Percentiles rank a stretch among this genome's conserved stretches.
Conservation (phyloP, 768 basidiomycete genomes). For the Leccinum subgranulosum region DNA sequence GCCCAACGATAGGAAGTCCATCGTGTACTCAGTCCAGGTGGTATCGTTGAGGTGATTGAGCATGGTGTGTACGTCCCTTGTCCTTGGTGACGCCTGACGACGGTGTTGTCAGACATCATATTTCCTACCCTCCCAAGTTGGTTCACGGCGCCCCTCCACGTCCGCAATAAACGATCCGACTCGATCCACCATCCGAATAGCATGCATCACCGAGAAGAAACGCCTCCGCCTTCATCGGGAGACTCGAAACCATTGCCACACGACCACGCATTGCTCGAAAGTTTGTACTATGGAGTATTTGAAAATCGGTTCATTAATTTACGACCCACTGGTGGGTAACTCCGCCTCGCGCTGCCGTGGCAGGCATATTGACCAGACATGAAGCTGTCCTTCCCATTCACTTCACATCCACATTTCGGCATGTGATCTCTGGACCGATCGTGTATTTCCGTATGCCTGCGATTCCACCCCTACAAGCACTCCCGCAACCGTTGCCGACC, state of each 20-base stretch:
- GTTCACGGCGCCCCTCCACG: slow-evolving; percentile 71
- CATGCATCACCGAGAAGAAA: slow-evolving; percentile 31
- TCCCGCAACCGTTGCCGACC: slow-evolving; percentile 28
- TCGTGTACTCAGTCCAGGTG: slow-evolving; percentile 66
- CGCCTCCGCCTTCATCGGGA: slow-evolving; percentile 32
- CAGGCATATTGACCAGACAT: slow-evolving; percentile 5
- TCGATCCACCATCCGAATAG: slow-evolving; percentile 53
- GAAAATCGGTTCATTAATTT: slow-evolving; percentile 70
- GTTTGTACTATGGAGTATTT: slow-evolving; percentile 62
- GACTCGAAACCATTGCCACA: slow-evolving; percentile 42
- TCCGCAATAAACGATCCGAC: slow-evolving; percentile 43
- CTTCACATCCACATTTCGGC: slow-evolving; percentile 69
- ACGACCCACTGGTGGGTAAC: slow-evolving; percentile 57
- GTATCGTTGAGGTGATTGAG: slow-evolving; percentile 68
- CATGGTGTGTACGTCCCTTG: slow-evolving; percentile 47
- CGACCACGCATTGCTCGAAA: slow-evolving; percentile 70
- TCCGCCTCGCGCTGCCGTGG: background rate
- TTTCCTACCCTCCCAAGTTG: slow-evolving; percentile 76
- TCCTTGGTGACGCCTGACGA: background rate
- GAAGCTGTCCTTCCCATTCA: slow-evolving; percentile 66
- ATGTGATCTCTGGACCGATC: slow-evolving; percentile 58
- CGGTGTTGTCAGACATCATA: slow-evolving; percentile 51
- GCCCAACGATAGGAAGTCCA: slow-evolving; percentile 57
- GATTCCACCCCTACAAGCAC: slow-evolving; percentile 58
- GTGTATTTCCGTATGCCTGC: slow-evolving; percentile 69